Evolutionary conservation across 2,329 filamentous ascomycete genomes (phyloP).

Genomic region (Aspergillus sp.): DNA sequence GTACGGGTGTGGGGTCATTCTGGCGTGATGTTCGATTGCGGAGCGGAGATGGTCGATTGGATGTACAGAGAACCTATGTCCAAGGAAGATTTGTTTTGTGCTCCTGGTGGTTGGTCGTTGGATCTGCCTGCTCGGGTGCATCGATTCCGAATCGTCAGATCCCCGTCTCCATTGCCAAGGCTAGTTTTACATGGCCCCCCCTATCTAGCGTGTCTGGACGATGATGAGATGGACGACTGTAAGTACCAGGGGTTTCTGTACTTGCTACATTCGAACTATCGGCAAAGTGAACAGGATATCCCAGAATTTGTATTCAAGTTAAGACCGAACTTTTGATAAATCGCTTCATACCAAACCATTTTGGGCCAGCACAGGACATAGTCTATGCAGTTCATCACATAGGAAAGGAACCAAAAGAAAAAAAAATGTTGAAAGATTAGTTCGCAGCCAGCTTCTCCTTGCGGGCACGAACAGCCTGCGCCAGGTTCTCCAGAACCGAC

Average conservation of each 20-base stretch:
- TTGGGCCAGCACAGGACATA: neutral
- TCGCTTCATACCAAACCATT: neutral
- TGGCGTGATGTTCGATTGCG: neutral
- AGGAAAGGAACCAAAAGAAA: neutral
- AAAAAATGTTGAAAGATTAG: neutral
- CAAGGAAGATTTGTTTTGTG: neutral
- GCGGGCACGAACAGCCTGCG: constrained; percentile 73
- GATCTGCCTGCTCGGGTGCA: neutral
- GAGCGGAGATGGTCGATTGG: neutral
- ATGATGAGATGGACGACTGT: too few species aligned
- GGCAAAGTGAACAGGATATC: too few species aligned
- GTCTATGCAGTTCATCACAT: constrained; percentile 1
- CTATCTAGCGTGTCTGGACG: too few species aligned
- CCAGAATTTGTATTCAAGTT: neutral
- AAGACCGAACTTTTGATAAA: neutral
- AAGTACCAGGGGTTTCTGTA: too few species aligned
- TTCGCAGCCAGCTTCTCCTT: constrained; percentile 47
- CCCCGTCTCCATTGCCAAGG: neutral
- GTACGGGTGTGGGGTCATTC: constrained; percentile 6
- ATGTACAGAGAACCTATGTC: too few species aligned
- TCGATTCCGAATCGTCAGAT: neutral
- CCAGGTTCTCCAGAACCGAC: constrained; percentile 70
- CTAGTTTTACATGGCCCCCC: too few species aligned
- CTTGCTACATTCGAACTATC: too few species aligned
- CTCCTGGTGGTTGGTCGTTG: too few species aligned